Conservation (phyloP, 2,329 filamentous ascomycete genomes). For the Epichloe amarillans region DNA sequence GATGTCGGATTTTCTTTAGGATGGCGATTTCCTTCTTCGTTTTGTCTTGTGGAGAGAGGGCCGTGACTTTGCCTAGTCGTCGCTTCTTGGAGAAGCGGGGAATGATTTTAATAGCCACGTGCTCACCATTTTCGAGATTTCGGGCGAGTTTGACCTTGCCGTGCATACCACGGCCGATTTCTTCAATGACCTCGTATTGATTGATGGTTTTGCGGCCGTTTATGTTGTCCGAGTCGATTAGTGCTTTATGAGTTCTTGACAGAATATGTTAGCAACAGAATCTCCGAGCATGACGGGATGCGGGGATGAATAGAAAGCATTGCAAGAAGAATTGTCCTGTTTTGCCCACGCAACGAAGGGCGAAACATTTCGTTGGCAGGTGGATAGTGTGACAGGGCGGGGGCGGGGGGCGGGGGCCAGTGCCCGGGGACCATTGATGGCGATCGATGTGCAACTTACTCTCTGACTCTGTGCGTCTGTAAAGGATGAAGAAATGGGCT, state of each 20-base stretch:
- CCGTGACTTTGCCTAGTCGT: slow-evolving; percentile 70
- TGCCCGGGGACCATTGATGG: background rate
- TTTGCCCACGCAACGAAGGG: too few species aligned
- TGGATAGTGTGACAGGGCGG: background rate
- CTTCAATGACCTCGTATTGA: slow-evolving; percentile 92
- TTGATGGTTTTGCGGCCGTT: slow-evolving; percentile 96
- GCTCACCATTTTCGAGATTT: slow-evolving; percentile 59
- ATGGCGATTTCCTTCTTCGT: slow-evolving; percentile 96
- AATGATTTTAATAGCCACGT: slow-evolving; percentile 97
- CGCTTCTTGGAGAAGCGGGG: slow-evolving; percentile 88
- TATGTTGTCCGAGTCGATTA: slow-evolving; percentile 76
- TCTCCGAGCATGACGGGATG: too few species aligned
- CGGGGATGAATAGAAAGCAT: background rate
- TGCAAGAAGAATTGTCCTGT: too few species aligned
- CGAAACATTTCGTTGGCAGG: background rate
- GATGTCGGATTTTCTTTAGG: slow-evolving; percentile 91
- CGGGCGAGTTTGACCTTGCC: slow-evolving; percentile 94
- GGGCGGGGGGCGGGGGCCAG: background rate
- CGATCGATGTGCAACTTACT: slow-evolving; percentile 38
- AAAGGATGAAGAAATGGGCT: slow-evolving; percentile 57
- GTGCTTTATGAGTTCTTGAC: slow-evolving; percentile 68
- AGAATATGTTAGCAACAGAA: background rate
- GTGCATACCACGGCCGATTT: slow-evolving; percentile 89
- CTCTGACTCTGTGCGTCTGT: slow-evolving; percentile 61
- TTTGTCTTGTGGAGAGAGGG: slow-evolving; percentile 55